Base-by-base conservation (phyloP, 2,329 filamentous ascomycete genomes). In the Zelopaecilomyces penicillatus region DNA sequence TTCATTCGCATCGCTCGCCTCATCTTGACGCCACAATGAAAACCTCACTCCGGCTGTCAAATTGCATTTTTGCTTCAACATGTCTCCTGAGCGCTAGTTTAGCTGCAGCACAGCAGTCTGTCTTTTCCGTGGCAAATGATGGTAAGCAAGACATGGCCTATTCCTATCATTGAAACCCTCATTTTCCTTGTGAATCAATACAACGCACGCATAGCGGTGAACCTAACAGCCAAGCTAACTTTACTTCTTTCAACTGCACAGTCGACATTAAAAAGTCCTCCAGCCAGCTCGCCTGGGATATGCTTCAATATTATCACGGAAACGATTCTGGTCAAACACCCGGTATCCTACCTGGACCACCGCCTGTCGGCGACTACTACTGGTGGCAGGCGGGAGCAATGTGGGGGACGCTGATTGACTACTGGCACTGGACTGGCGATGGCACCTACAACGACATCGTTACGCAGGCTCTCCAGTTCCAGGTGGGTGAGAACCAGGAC, bases 361-460 rank as follows among this genome's bases (percentile, higher is more conserved):
- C 70, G 6, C 65, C 68, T 4, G 56, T 47, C 12, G 69, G 69
- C 27, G 62, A 65, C 38, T 79, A 78, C 56, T 83, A 82, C 66
- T 84, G 80, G 80, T 84, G 80, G 80, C 78, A 83, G 60, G 75
- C 71, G 10, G 74, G 76, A 49, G 73, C 75, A 34, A 69, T 84
- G 66, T 82, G 81, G 67, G 74, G 77, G 54, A 73, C 75, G 2
- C 57, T 82, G 50, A 73, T 84, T 47, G 77, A 83, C 59, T 83
- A 83, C 58, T 82, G 77, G 76, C 71, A 74, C 50, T 71, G 73
- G 46, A 83, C 79, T 1, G 77, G 76, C 44, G 78, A 83, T 58
- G 55, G 59, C 0, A 70, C 69, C 26, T 82, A 82, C 62, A 82
- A 82, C 54, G 57, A 70, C 19, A 59, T 74, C 28, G 62, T 75